Conservation (phyloP, 371 early-diverging fungal species). For the Rhizopus arrhizus region DNA sequence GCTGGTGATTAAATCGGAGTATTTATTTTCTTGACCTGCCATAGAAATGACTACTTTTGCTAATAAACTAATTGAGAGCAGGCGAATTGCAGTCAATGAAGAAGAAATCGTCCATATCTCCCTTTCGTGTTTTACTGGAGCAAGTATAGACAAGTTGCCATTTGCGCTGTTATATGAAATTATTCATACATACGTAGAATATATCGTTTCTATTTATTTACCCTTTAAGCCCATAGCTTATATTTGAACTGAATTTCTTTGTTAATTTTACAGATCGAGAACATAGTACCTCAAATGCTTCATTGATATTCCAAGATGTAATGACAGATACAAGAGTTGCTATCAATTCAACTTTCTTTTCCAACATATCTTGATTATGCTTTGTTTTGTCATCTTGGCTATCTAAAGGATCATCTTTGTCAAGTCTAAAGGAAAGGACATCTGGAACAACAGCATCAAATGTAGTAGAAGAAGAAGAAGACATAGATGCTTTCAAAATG, state of each 20-base stretch:
- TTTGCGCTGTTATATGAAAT: slow-evolving; percentile 30
- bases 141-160: slow-evolving; percentile 64
- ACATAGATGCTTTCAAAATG: slow-evolving; percentile 37
- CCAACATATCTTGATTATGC: slow-evolving; percentile 22
- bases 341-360: slow-evolving; percentile 32
- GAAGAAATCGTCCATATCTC: slow-evolving; percentile 65
- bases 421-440: slow-evolving; percentile 31
- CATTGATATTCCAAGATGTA: slow-evolving; percentile 58
- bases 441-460: slow-evolving; percentile 46
- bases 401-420: slow-evolving; percentile 46
- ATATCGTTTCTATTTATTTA: slow-evolving; percentile 27
- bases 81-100: slow-evolving; percentile 61
- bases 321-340: slow-evolving; percentile 51
- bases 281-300: slow-evolving; percentile 45
- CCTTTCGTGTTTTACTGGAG: slow-evolving; percentile 40
- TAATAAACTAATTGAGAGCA: slow-evolving; percentile 62
- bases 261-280: slow-evolving; percentile 30
- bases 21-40: slow-evolving; percentile 55
- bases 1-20: slow-evolving; percentile 47
- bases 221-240: slow-evolving; percentile 68
- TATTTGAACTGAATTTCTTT: slow-evolving; percentile 26
- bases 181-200: neutral
- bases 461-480: slow-evolving; percentile 25
- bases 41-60: slow-evolving; percentile 51
- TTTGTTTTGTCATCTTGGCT: slow-evolving; percentile 13